phyloP scores from a whole-genome alignment of 805 yeast species.

The Nakazawaea molendinolei region DNA sequence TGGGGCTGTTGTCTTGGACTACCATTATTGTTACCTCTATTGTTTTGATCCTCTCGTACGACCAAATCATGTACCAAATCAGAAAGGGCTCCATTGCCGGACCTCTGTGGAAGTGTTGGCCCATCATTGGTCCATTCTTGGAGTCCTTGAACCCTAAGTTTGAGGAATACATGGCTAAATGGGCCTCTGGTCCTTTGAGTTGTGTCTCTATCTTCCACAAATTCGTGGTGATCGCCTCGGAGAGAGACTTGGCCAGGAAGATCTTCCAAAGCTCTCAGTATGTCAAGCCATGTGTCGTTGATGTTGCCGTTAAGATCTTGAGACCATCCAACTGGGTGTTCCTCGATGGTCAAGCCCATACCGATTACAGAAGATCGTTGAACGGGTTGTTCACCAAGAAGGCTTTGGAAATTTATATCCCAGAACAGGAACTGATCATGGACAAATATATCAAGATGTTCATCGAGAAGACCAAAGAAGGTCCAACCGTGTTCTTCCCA shows the following conservation, averaged over 20 bases:
- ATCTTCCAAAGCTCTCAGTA: constrained; percentile 76
- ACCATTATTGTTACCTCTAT: constrained; percentile 42
- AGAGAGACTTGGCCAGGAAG: constrained; percentile 83
- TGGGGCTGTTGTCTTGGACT: constrained; percentile 51
- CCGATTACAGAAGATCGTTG: constrained; percentile 85
- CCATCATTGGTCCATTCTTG: constrained; percentile 92
- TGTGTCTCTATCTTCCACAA: constrained; percentile 98
- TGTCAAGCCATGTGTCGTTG: constrained; percentile 97
- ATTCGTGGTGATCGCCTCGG: constrained; percentile 89
- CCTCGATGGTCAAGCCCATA: constrained; percentile 91
- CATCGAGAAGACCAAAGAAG: constrained; percentile 45
- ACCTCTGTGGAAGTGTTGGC: constrained; percentile 83
- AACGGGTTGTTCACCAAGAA: constrained; percentile 82
- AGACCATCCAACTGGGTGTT: constrained; percentile 98
- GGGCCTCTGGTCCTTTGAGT: constrained; percentile 91
- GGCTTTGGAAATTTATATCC: constrained; percentile 80
- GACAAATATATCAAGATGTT: constrained; percentile 73
- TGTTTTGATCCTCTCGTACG: constrained; percentile 49
- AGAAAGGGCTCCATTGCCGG: constrained; percentile 90
- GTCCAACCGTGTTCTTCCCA: constrained; percentile 76
- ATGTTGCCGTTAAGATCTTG: constrained; percentile 88
- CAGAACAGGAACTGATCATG: constrained; percentile 78
- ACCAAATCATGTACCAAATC: constrained; percentile 71
- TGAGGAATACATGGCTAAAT: constrained; percentile 85
- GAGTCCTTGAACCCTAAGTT: constrained; percentile 94